Percentiles rank a stretch among this genome's conserved stretches.
Evolutionary conservation across 73 alveolate genomes (phyloP).

Genomic region (Paramecium octaurelia): DNA sequence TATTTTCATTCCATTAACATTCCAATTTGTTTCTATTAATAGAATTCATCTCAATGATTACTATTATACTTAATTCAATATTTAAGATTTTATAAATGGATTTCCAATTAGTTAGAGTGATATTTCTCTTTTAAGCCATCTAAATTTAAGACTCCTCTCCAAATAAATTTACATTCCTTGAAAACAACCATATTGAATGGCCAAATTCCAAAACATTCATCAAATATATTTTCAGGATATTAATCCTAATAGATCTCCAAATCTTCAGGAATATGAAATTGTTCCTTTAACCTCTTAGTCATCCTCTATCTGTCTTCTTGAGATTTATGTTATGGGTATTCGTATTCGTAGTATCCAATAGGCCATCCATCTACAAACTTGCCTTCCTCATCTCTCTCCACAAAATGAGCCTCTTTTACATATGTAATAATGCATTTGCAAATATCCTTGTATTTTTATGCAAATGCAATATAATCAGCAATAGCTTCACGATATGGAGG

Average conservation of each 20-base stretch:
- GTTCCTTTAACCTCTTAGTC: neutral
- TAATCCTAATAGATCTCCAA: neutral
- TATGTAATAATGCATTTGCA: slow-evolving; percentile 33
- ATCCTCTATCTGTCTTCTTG: neutral
- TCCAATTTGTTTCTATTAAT: neutral
- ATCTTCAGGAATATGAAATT: slow-evolving; percentile 21
- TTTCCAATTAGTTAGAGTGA: neutral
- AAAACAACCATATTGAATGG: slow-evolving; percentile 39
- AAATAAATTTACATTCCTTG: neutral
- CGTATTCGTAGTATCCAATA: slow-evolving; percentile 39
- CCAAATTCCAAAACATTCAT: slow-evolving; percentile 44
- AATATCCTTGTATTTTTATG: neutral
- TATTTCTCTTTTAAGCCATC: neutral
- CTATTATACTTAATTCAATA: neutral
- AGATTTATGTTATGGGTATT: slow-evolving; percentile 22
- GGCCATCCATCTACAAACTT: slow-evolving; percentile 47
- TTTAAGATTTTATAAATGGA: neutral
- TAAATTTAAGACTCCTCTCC: neutral
- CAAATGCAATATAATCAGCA: slow-evolving; percentile 43
- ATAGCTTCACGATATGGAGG: slow-evolving; percentile 47
- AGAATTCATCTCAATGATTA: neutral
- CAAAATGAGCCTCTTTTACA: slow-evolving; percentile 41
- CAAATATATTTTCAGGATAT: neutral
- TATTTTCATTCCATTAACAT: neutral
- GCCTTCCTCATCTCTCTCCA: neutral